Base-by-base conservation (phyloP, 371 early-diverging fungal genomes). In the Polyrhizophydium stewartii region DNA sequence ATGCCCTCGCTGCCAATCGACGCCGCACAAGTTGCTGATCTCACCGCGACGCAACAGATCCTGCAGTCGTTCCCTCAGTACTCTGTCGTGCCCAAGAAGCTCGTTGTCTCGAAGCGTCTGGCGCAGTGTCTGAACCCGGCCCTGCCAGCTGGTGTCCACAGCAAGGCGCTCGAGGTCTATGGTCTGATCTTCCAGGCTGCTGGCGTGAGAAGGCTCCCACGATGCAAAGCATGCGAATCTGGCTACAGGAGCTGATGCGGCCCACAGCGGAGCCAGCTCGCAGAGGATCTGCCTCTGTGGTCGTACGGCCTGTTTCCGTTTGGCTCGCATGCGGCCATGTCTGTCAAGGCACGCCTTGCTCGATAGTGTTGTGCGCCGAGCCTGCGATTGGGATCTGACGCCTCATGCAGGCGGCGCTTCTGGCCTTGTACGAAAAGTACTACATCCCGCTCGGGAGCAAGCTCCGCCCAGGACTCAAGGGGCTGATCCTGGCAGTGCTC, bases 71-170 rank as follows among this genome's bases (percentile, higher is more conserved):
- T 91, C 68, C 81, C 88, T 25, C 85, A 88, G 65, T 91, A 87
- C 64, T 72, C 83, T 7, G 75, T 51, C 22, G 84, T 96, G 46
- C 97, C 98, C 28, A 83, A 86, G 43, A 93, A 93, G 66, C 83
- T 89, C 28, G 77, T 90, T 0, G 88, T 99, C 6, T 88, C 93
- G 52, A 97, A 97, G 79, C 87, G 99, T 25, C 78, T 99, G 37
- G 97, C 96, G 0, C 99, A 99, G 67, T 98, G 97, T 62, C 84
- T 99, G 56, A 98, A 98, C 70, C 98, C 98, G 17, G 94, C 93
- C 21, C 81, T 99, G n/a, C 99, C 99, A 12, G 89, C 97, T 27
- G 99, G 99, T 24, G 98, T 99, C 22, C 99, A 99, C 73, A 94
- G 92, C 70, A 98, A 97, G 74, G 89, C 96, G 2, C 66, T 99